phyloP scores from a whole-genome alignment of 345 rosid species.

The Ceriops zippeliana region DNA sequence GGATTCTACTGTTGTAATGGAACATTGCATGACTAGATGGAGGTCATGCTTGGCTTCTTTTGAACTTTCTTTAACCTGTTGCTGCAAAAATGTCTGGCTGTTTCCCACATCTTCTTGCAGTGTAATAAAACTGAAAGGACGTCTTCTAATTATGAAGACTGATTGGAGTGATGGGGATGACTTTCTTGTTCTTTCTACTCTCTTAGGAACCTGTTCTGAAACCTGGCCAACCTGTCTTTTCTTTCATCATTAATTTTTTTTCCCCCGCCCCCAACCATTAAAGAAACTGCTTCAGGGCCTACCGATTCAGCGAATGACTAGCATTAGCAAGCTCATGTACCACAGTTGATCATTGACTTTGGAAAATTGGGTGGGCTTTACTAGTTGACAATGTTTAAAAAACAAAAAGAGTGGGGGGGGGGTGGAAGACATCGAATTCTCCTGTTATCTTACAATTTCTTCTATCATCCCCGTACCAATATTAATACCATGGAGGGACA shows the following conservation, averaged over 20 bases:
- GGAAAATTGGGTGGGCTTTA: too few species aligned
- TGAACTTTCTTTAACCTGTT: not conserved
- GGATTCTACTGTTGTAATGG: slow-evolving; percentile 8
- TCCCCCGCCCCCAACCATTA: too few species aligned
- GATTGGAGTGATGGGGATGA: not conserved
- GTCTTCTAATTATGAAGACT: not conserved
- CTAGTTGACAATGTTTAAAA: too few species aligned
- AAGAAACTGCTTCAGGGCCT: too few species aligned
- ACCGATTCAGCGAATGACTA: too few species aligned
- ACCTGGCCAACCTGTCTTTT: slow-evolving; percentile 11
- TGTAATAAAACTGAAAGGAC: not conserved
- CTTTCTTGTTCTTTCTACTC: not conserved
- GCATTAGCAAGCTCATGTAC: too few species aligned
- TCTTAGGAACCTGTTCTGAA: not conserved
- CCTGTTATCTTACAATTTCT: too few species aligned
- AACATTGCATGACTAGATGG: not conserved
- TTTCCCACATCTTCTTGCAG: not conserved
- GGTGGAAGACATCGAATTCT: too few species aligned
- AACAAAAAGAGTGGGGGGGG: too few species aligned
- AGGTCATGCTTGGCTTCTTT: slow-evolving; percentile 1
- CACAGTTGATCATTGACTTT: too few species aligned
- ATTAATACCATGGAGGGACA: not conserved
- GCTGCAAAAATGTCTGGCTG: slow-evolving; percentile 12
- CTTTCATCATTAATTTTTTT: not conserved
- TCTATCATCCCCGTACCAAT: too few species aligned